These are phyloP conservation scores for Boechera stricta DNA, from an alignment of 345 rosid species.

Conservation along the genomic window DNA sequence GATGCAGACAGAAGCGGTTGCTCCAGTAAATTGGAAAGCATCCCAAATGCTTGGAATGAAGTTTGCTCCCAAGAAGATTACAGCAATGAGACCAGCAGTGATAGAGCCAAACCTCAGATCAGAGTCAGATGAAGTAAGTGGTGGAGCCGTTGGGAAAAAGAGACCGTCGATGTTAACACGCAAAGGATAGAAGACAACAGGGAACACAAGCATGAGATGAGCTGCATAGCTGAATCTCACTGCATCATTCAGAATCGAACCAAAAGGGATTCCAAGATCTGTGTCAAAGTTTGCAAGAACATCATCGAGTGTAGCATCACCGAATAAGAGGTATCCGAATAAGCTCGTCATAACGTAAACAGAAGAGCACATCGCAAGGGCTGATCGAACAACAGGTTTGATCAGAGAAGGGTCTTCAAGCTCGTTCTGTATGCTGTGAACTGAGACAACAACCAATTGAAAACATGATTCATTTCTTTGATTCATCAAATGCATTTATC, in stretches of 20 bases:
- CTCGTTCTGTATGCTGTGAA: constrained; percentile 90
- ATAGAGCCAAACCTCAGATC: constrained; percentile 70
- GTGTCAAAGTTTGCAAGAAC: constrained; percentile 91
- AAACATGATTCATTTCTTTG: not conserved
- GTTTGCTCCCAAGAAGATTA: constrained; percentile 82
- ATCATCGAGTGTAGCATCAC: constrained; percentile 77
- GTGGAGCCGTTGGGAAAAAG: constrained; percentile 70
- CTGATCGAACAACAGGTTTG: constrained; percentile 66
- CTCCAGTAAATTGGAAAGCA: constrained; percentile 96
- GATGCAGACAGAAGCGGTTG: constrained; percentile 89
- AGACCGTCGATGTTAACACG: constrained; percentile 87
- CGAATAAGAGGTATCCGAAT: constrained; percentile 91
- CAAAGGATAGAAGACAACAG: constrained; percentile 80
- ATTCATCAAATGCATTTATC: not conserved
- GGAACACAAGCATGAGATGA: constrained; percentile 96
- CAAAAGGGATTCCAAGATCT: constrained; percentile 76
- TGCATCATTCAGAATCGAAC: constrained; percentile 69
- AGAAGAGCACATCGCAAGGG: constrained; percentile 72
- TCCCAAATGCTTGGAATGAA: constrained; percentile 98
- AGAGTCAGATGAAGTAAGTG: constrained; percentile 51
- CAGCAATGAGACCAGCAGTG: constrained; percentile 62
- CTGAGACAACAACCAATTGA: constrained; percentile 49
- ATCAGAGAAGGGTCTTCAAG: constrained; percentile 75
- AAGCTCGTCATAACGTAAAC: constrained; percentile 80
- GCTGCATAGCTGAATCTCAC: constrained; percentile 89